phyloP scores from a whole-genome alignment of 768 basidiomycete genomes.

The Leccinum broughii region DNA sequence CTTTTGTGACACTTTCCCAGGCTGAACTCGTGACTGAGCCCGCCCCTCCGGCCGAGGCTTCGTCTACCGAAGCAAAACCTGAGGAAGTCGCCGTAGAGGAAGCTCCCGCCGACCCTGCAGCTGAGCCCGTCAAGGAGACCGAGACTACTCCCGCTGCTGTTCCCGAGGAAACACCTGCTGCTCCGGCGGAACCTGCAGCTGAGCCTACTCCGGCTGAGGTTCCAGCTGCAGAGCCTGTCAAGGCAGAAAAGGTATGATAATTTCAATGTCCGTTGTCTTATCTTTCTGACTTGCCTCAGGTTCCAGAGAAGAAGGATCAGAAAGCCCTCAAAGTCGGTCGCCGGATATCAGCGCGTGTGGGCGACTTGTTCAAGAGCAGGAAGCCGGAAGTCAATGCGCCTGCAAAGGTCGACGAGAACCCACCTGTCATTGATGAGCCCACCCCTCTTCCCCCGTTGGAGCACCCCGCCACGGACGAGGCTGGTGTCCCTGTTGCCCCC shows the following conservation, averaged over 20 bases:
- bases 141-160: slow-evolving; percentile 53
- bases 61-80: slow-evolving; percentile 27
- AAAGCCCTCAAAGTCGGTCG: slow-evolving; percentile 70
- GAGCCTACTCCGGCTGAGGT: slow-evolving; percentile 37
- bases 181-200: slow-evolving; percentile 27
- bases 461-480: slow-evolving; percentile 61
- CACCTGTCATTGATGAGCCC: slow-evolving; percentile 86
- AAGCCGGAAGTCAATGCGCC: slow-evolving; percentile 62
- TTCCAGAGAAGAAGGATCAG: slow-evolving; percentile 46
- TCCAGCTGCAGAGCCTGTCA: slow-evolving; percentile 39
- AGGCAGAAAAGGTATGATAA: slow-evolving; percentile 60
- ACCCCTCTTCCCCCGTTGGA: slow-evolving; percentile 81
- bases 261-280: neutral
- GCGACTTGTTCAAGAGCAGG: slow-evolving; percentile 80
- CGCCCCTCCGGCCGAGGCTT: slow-evolving; percentile 38
- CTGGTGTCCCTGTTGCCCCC: slow-evolving; percentile 30
- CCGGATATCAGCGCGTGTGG: slow-evolving; percentile 81
- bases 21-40: slow-evolving; percentile 33
- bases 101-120: slow-evolving; percentile 24
- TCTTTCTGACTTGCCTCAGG: slow-evolving; percentile 26
- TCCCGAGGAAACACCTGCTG: slow-evolving; percentile 28
- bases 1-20: slow-evolving; percentile 17
- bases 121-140: slow-evolving; percentile 27
- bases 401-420: slow-evolving; percentile 85
- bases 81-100: slow-evolving; percentile 44